A percentile compares a stretch with the other conserved stretches of the same genome.
phyloP scores from a whole-genome alignment of 2,329 filamentous ascomycete species.

The Penicillium concentricum region DNA sequence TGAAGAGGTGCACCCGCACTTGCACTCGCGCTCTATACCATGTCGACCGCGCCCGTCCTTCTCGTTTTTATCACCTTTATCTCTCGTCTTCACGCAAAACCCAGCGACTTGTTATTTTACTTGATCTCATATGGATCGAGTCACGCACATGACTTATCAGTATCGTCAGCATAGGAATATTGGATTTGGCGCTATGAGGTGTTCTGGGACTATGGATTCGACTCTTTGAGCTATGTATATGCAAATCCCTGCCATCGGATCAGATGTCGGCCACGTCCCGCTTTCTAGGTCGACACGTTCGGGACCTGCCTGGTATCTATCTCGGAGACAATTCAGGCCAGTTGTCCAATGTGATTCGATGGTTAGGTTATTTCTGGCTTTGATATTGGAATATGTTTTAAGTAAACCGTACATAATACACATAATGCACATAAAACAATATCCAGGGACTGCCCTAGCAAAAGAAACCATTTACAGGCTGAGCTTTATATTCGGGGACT shows the following conservation, averaged over 20 bases:
- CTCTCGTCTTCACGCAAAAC: not conserved
- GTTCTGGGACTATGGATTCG: slow-evolving; percentile 1
- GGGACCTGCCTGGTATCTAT: not conserved
- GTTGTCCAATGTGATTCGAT: not conserved
- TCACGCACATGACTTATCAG: not conserved
- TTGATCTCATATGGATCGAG: not conserved
- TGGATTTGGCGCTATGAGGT: slow-evolving; percentile 5
- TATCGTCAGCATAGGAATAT: slow-evolving; percentile 1
- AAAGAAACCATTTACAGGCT: not conserved
- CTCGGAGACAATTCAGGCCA: not conserved
- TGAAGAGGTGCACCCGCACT: not conserved
- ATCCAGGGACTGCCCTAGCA: not conserved
- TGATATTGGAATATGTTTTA: not conserved
- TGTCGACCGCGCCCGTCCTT: not conserved
- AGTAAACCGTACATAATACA: not conserved
- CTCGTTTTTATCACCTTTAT: slow-evolving; percentile 3
- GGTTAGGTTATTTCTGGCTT: not conserved
- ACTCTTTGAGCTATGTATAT: slow-evolving; percentile 1
- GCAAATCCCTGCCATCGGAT: not conserved
- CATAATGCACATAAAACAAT: slow-evolving; percentile 7
- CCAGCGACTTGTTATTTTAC: not conserved
- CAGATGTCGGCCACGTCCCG: not conserved
- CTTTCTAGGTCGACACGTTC: not conserved
- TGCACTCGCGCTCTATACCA: not conserved
- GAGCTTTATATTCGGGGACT: not conserved